Evolutionary conservation across 169 alveolate genomes (phyloP), one percentile per base, ranked within the genome.

Genomic region (Prorocentrum cordatum): DNA sequence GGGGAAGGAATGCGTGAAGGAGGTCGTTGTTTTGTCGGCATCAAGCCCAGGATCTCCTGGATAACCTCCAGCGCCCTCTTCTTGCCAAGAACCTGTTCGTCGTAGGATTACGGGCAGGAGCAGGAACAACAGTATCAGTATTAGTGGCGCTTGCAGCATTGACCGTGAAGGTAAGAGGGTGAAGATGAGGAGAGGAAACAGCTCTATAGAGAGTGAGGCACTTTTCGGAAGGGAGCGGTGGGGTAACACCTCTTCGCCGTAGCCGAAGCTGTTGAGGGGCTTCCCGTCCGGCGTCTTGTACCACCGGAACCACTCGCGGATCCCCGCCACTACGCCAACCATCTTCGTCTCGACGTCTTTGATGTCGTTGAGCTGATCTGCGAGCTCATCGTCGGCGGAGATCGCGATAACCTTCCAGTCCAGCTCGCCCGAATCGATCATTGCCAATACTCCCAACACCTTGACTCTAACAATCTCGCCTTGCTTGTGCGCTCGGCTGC

Each of bases 321-420:
- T 66, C 39, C 92, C 92, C 24, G 92, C 47, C n/a, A 92, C 38
- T 62, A 82, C 80, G 18, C 91, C 90, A 16, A 92, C 92, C 38
- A 71, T 47, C 36, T 64, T 61, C n/a, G 50, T 58, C 85, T 89
- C 93, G 26, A 92, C 72, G 26, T 92, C 94, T 22, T 27, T 50
- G 58, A 88, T 47, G 59, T 68, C 71, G 39, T 92, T 36, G 31
- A 92, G 70, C 75, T 45, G 75, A 1, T 79, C 38, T 7, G 89
- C 89, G 64, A 79, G 24, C 26, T 73, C 77, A 33, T 79, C 88
- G 9, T 58, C 93, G 22, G 68, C 87, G 24, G 94, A 68, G 38
- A 94, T 94, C 71, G 93, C 96, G 32, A 96, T 59, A 62, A 96
- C 85, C 92, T 95, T 95, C 98, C 98, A 96, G 93, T 96, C 98